Percentiles rank a stretch among this genome's conserved stretches.
Evolutionary conservation across 1,139 yeast genomes (phyloP).

Genomic region (Magnusiomyces starmeri): DNA sequence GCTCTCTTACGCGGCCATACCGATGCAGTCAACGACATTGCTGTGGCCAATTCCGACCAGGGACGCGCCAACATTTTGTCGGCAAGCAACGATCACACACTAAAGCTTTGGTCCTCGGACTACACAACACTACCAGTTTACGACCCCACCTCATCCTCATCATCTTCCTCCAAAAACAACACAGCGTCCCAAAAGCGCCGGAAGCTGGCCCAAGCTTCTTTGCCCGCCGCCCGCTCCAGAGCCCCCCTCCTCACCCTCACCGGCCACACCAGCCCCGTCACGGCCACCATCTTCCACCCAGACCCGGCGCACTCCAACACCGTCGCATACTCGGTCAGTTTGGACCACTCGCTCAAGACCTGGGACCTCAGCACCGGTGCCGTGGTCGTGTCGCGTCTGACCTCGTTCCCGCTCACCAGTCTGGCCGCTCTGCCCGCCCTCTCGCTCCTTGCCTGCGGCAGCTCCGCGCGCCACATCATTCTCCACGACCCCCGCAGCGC

Average conservation of each 20-base stretch:
- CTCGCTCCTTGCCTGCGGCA: slow-evolving; percentile 79
- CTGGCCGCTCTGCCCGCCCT: slow-evolving; percentile 52
- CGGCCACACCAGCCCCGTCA: slow-evolving; percentile 70
- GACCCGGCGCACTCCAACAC: slow-evolving; percentile 46
- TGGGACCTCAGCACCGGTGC: slow-evolving; percentile 89
- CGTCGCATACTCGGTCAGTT: slow-evolving; percentile 89
- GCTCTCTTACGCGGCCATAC: slow-evolving; percentile 86
- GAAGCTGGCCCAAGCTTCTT: slow-evolving; percentile 57
- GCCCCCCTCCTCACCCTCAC: slow-evolving; percentile 72
- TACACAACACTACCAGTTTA: slow-evolving; percentile 76
- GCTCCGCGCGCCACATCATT: slow-evolving; percentile 91
- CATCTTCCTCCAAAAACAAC: slow-evolving; percentile 35
- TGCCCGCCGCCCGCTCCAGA: slow-evolving; percentile 65
- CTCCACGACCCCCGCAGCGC: slow-evolving; percentile 78
- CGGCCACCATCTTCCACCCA: slow-evolving; percentile 68
- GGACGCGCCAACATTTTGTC: slow-evolving; percentile 57
- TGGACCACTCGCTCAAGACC: slow-evolving; percentile 89
- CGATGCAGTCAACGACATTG: slow-evolving; percentile 76
- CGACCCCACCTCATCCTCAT: slow-evolving; percentile 43
- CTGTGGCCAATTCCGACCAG: slow-evolving; percentile 39
- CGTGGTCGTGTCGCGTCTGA: slow-evolving; percentile 78
- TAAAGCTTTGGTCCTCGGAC: slow-evolving; percentile 85
- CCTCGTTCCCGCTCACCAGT: slow-evolving; percentile 81
- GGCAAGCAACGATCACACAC: slow-evolving; percentile 73
- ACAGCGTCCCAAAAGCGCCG: slow-evolving; percentile 87